These are phyloP conservation scores for Coprinopsis cinerea DNA, from an alignment of 768 basidiomycete genomes.

Conservation along the genomic window DNA sequence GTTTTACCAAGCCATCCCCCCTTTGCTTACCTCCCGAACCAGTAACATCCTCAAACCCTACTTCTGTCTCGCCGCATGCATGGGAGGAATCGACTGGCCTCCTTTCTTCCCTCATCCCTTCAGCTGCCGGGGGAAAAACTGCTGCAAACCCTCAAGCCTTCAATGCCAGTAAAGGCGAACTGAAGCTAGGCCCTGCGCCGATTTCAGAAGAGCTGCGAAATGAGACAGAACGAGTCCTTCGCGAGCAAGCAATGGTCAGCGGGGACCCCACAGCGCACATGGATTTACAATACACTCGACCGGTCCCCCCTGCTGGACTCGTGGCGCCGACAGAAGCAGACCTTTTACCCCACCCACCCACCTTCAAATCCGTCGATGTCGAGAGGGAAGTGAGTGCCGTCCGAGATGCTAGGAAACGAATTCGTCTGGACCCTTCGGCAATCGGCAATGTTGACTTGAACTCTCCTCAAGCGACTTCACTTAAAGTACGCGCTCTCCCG, in stretches of 20 bases:
- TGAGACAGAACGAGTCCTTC: conserved; percentile 74
- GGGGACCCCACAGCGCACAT: conserved; percentile 62
- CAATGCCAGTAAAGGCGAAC: conserved; percentile 66
- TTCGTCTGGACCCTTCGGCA: conserved; percentile 76
- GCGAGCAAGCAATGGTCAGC: conserved; percentile 77
- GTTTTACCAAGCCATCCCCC: conserved; percentile 6
- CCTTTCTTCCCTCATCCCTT: conserved; percentile 70
- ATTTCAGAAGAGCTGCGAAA: conserved; percentile 72
- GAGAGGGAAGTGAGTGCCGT: conserved; percentile 87
- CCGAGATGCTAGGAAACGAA: conserved; percentile 86
- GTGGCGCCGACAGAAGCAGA: conserved; percentile 64
- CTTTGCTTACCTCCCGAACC: conserved; percentile 17
- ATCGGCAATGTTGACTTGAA: conserved; percentile 51
- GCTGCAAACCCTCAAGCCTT: conserved; percentile 63
- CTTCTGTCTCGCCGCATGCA: conserved; percentile 52
- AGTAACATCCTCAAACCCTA: conserved; percentile 71
- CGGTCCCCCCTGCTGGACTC: conserved; percentile 46
- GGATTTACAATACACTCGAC: conserved; percentile 52
- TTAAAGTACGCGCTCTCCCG: conserved; percentile 68
- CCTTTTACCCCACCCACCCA: conserved; percentile 71
- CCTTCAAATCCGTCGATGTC: conserved; percentile 83
- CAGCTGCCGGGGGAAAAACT: conserved; percentile 44
- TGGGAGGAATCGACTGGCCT: conserved; percentile 90
- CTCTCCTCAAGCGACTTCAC: conserved; percentile 50
- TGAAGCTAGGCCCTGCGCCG: conserved; percentile 84